Evolutionary conservation across 805 yeast genomes (phyloP), one percentile per base, ranked within the genome.

Genomic region (Blastobotrys chiropterorum): DNA sequence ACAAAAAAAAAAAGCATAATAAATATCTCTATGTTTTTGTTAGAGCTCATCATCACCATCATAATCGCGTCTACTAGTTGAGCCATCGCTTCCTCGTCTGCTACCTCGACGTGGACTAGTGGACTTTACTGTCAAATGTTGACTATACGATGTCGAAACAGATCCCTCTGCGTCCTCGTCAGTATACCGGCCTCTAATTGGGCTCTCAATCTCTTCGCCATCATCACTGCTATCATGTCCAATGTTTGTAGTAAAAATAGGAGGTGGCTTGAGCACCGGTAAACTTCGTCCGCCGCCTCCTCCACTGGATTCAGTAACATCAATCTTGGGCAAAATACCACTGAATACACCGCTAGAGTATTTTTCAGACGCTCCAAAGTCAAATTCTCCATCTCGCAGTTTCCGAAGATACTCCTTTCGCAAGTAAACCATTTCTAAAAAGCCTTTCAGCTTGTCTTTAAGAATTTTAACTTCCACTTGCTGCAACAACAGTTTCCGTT

Each of bases 401-500:
- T n/a, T 15, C 34, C 15, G 8, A n/a, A 15, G 19, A 22, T 14
- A n/a, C n/a, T 42, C 21, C 45, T 42, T 42, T 3, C 19, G 34
- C 3, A 20, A 19, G 17, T 44, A 53, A 21, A 54, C 43, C 57
- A 56, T 60, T 8, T 48, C 50, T 34, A 59, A 39, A 38, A 57
- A 57, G 11, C 62, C 63, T 13, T 43, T 21, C 8, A 60, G 49
- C 46, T 51, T 53, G 30, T 49, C 48, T 47, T 50, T 52, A 43
- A 59, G 48, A n/a, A 59, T 52, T 43, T 59, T 55, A 19, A 40
- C 53, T 17, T 59, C 55, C 6, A 64, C 62, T 44, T 62, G 60
- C 34, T 62, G 61, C 14, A 64, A 56, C 47, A 61, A 55, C 26
- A 67, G 58, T 46, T 61, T 61, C 38, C 68, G 58, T 40, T 55